Percentiles rank a stretch among this genome's conserved stretches.
These are phyloP conservation scores for Aureobasidium vineae DNA, from an alignment of 2,329 filamentous ascomycete genomes.

Conservation along the genomic window DNA sequence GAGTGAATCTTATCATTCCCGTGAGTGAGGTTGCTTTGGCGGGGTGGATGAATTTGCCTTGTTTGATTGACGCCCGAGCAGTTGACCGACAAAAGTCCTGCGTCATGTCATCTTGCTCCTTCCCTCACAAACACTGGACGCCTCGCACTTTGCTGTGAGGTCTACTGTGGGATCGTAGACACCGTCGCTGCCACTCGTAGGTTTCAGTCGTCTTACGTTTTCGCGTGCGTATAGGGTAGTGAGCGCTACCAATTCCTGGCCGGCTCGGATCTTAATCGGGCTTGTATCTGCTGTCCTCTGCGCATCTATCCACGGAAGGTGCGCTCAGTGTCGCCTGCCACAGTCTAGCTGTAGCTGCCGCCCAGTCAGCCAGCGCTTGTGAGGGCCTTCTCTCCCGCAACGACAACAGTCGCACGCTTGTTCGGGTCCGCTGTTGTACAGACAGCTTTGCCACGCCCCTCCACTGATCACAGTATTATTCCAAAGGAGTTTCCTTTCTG, in stretches of 20 bases:
- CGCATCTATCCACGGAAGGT: slow-evolving; percentile 9
- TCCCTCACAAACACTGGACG: slow-evolving; percentile 4
- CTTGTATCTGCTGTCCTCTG: slow-evolving; percentile 7
- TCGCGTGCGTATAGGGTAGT: slow-evolving; percentile 24
- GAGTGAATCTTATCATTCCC: neutral
- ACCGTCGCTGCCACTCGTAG: slow-evolving; percentile 23
- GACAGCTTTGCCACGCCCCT: neutral
- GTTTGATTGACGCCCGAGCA: slow-evolving; percentile 16
- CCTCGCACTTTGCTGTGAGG: slow-evolving; percentile 15
- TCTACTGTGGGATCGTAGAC: slow-evolving; percentile 20
- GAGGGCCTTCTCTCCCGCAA: neutral
- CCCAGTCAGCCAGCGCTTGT: neutral
- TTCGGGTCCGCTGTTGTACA: neutral
- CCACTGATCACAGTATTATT: slow-evolving; percentile 17
- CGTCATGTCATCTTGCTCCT: slow-evolving; percentile 8
- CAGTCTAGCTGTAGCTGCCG: slow-evolving; percentile 4
- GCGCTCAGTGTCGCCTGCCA: slow-evolving; percentile 6
- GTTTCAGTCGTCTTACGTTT: slow-evolving; percentile 17
- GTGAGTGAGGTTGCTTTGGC: neutral
- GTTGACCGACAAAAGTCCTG: slow-evolving; percentile 11
- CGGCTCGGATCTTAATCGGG: neutral
- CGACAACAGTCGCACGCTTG: slow-evolving; percentile 1
- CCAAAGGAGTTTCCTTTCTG: neutral
- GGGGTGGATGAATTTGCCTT: slow-evolving; percentile 1
- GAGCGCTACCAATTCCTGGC: slow-evolving; percentile 4